Base-by-base conservation (phyloP, 441 rosid genomes). In the Euphorbia corollata region DNA sequence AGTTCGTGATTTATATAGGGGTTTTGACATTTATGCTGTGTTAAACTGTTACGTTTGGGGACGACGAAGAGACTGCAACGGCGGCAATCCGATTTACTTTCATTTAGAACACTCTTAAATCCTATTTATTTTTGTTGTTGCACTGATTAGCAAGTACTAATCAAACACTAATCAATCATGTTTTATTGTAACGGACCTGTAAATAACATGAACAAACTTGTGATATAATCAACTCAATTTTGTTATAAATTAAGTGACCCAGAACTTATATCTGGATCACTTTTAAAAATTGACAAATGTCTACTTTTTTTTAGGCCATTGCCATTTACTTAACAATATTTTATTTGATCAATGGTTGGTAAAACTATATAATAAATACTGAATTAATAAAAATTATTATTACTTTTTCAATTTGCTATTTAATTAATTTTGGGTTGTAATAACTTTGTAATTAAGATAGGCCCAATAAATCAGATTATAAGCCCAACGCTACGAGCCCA, bases 11-110 rank as follows among this genome's bases (percentile, higher is more conserved):
- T 63, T 63, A 16, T 63, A 63, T 63, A 63, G 24, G 24, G 30
- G 4, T 51, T 10, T 13, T 8, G 22, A 9, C n/a, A 59, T 59
- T 36, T 36, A 36, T 36, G 41, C 41, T 36, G 5, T 0, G 8
- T 9, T 16, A 16, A 16, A 48, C 53, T 16, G 53, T 48, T 48
- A n/a, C 19, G 16, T 20, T 32, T 39, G 48, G 61, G 71, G 38
- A 23, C 27, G 30, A 15, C 34, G 68, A 53, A 62, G 65, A 54
- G 56, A 10, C 27, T 38, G 50, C 50, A 45, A 45, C 11, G 50
- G 50, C 50, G 22, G 30, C 27, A 48, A 48, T 48, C 2, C 18
- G 19, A 7, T 38, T 38, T 38, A 8, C 6, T 41, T 4, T 41
- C 47, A 10, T 4, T 41, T 8, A 41, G 8, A 41, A 41, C 13